Conservation (phyloP, 129 eudicot species). For the Tanacetum coccineum region DNA sequence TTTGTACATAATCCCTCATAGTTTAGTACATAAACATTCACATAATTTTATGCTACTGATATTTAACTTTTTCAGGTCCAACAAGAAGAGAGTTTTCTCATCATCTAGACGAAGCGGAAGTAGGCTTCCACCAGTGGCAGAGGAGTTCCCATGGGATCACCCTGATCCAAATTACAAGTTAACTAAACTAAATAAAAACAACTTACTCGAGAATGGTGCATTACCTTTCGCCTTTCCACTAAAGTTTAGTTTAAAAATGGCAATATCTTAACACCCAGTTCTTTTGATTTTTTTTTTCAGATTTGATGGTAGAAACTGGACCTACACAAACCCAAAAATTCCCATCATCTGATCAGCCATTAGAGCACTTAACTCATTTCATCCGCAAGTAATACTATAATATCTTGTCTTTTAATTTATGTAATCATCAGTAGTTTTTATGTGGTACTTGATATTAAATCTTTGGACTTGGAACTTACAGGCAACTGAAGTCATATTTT, state of each 20-base stretch:
- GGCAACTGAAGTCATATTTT: slow-evolving; percentile 83
- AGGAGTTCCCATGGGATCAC: slow-evolving; percentile 48
- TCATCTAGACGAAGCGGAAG: slow-evolving; percentile 47
- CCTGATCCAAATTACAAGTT: slow-evolving; percentile 57
- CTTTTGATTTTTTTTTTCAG: slow-evolving; percentile 35
- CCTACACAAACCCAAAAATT: slow-evolving; percentile 71
- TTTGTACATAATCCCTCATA: too few relatives aligned
- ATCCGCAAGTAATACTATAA: slow-evolving; percentile 44
- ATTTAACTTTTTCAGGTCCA: slow-evolving; percentile 37
- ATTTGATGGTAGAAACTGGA: slow-evolving; percentile 63
- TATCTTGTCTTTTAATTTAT: not conserved
- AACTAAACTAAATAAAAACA: slow-evolving; percentile 40
- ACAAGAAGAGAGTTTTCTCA: slow-evolving; percentile 58
- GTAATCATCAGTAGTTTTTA: not conserved
- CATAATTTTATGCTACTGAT: not conserved
- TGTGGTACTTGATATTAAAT: not conserved
- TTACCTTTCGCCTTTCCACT: not conserved
- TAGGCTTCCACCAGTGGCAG: slow-evolving; percentile 73
- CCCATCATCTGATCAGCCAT: slow-evolving; percentile 40
- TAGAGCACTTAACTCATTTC: slow-evolving; percentile 52
- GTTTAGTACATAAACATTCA: too few relatives aligned
- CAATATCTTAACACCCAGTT: not conserved
- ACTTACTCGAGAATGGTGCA: slow-evolving; percentile 47
- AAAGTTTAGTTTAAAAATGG: too few relatives aligned
- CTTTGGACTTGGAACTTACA: slow-evolving; percentile 22